phyloP scores from a whole-genome alignment of 208 protist genomes.

The Leishmania turanica region DNA sequence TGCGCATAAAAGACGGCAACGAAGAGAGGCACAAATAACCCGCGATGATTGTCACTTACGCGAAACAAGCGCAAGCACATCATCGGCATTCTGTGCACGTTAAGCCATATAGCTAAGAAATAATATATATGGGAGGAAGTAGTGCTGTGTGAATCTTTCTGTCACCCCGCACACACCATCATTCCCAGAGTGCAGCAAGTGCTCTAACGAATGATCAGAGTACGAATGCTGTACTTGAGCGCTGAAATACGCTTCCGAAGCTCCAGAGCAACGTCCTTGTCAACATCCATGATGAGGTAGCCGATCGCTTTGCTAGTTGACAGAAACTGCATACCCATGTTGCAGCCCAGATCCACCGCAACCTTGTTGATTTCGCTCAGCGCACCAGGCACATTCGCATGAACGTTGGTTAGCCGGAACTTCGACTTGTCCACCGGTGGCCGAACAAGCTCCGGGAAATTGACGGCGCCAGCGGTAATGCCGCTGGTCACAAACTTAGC shows the following conservation, averaged over 20 bases:
- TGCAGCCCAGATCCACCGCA: constrained; percentile 80
- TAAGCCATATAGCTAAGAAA: background rate
- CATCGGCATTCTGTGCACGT: background rate
- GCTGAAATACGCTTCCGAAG: constrained; percentile 48
- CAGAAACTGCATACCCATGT: constrained; percentile 83
- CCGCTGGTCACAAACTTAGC: constrained; percentile 86
- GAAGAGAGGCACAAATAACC: too few species aligned
- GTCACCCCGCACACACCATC: too few species aligned
- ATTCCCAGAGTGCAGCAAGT: background rate
- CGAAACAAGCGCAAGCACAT: background rate
- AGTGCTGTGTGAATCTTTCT: background rate
- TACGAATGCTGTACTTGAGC: constrained; percentile 56
- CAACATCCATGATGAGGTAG: constrained; percentile 82
- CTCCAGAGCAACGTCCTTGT: constrained; percentile 57
- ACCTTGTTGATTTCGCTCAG: constrained; percentile 91
- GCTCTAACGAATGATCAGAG: constrained; percentile 47
- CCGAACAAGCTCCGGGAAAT: constrained; percentile 90
- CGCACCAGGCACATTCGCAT: constrained; percentile 92
- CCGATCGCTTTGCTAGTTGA: constrained; percentile 71
- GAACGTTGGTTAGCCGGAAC: constrained; percentile 90
- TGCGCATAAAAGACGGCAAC: background rate
- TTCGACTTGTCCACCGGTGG: constrained; percentile 38
- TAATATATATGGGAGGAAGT: background rate
- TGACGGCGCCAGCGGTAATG: constrained; percentile 84
- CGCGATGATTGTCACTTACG: background rate